Base-by-base conservation (phyloP, 192 early-diverging fungal species). In the Gonapodya sp. region DNA sequence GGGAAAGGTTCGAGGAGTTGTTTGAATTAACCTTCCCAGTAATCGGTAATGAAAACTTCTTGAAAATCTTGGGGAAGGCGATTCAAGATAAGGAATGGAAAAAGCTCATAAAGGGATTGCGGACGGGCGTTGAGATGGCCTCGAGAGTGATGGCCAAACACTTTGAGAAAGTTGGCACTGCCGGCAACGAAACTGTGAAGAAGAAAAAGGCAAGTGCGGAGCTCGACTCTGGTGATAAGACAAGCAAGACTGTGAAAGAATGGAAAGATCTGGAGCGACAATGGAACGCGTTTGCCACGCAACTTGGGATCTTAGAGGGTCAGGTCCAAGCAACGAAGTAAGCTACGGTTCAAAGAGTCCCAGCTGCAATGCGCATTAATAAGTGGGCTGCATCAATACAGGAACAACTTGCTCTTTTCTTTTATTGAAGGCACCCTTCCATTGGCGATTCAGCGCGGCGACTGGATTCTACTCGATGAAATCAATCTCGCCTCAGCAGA, bases 391-490 rank as follows among this genome's bases (percentile, higher is more conserved):
- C 86, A 91, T 24, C 92, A 94, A 81, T 83, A 91, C 8, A 82
- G 90, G 46, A 88, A 85, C 73, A 92, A 94, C 37, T 89, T 96
- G 73, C 90, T 96, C 37, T 99, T 99, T 83, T 91, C 89, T 35
- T 99, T 98, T 86, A 88, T 97, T 78, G 96, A 99, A 86, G 98
- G 98, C 46, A 88, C 94, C 16, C 87, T 99, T 0, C 95, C 96
- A 0, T 91, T 92, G 84, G 97, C 98, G 0, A 93, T 98, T 0
- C 90, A 88, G 36, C 85, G 93, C 1, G 98, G 98, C 35, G 93
- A 96, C 81, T 99, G 98, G 98, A 94, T 99, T 34, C 86, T 99
- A 73, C 87, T 99, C 1, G 98, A 99, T 83, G 98, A 99, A 88
- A 93, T 98, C 84, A 99, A 99, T 83, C 87, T 99, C 83, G 98